Conservation (phyloP, 768 basidiomycete genomes). For the Lactarius pseudohatsudake region DNA sequence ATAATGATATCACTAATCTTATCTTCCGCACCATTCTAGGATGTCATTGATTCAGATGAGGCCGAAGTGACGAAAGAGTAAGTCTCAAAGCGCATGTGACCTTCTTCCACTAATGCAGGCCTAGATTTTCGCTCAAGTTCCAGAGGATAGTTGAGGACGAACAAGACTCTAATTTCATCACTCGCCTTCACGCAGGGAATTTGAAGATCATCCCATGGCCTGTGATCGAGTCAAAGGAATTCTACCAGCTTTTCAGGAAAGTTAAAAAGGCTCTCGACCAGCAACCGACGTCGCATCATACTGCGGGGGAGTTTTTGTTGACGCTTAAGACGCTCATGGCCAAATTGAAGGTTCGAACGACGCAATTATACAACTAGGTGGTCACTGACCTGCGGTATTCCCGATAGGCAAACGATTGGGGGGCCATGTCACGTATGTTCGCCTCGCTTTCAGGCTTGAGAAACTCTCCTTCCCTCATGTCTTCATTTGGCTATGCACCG, state of each 20-base stretch:
- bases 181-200: conserved; percentile 54
- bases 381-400: background rate
- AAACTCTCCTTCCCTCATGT: background rate
- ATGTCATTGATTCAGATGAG: too few relatives aligned
- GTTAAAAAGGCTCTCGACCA: conserved; percentile 50
- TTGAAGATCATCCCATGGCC: conserved; percentile 66
- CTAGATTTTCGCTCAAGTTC: conserved; percentile 51
- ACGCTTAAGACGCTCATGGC: conserved; percentile 65
- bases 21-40: too few relatives aligned
- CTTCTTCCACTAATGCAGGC: too few relatives aligned
- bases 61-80: too few relatives aligned
- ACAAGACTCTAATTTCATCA: conserved; percentile 62
- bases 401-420: conserved; percentile 56
- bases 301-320: conserved; percentile 52
- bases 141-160: conserved; percentile 64
- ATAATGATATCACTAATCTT: too few relatives aligned
- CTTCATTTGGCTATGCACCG: conserved; percentile 42
- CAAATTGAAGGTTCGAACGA: conserved; percentile 52
- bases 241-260: conserved; percentile 53
- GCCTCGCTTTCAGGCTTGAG: background rate
- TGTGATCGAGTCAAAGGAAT: conserved; percentile 60
- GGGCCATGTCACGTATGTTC: conserved; percentile 55
- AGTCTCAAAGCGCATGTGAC: too few relatives aligned
- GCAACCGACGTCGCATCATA: conserved; percentile 49
- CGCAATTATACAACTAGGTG: conserved; percentile 24